Base-by-base conservation (phyloP, 1,284 basidiomycete species). In the Sparassis latifolia region DNA sequence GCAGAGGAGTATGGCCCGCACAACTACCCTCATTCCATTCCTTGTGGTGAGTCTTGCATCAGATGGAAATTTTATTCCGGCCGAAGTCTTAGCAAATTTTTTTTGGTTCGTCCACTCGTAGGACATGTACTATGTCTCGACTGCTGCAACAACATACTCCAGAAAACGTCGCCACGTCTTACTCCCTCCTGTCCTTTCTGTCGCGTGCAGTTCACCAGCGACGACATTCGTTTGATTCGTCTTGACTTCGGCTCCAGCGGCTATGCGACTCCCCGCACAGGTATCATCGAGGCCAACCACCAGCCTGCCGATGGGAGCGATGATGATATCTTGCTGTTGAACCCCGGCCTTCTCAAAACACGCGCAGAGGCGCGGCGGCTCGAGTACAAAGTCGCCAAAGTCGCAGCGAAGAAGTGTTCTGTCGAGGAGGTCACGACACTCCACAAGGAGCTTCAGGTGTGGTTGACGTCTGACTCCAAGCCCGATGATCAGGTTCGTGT, bases 361-460 rank as follows among this genome's bases (percentile, higher is more conserved):
- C 57, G 79, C 41, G 73, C 75, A 44, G 82, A 86, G 55, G 81
- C 79, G 52, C 79, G 81, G 41, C 71, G 78, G 56, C 73, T 89
- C 49, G 87, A 89, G 68, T 79, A 80, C 68, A 86, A 80, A 68
- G 85, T 89, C 52, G 82, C 82, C 52, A 79, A 77, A 61, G 82
- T 89, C 58, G 87, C 86, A 33, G 77, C 80, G n/a, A 86, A 86
- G 78, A 88, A 86, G 74, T 88, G 84, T 69, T 87, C 85, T 31
- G 86, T 89, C 52, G 86, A 89, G 66, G 86, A 89, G 70, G 84
- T 89, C 44, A 77, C 80, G 47, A 71, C 75, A 51, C 76, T 89
- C 56, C 84, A 86, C 67, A 77, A 79, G 61, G 86, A 89, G 69
- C 74, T 89, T 53, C 76, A 86, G 64, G 78, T 79, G 52, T 89